phyloP scores from a whole-genome alignment of 768 basidiomycete species.

The Lactarius deliciosus region DNA sequence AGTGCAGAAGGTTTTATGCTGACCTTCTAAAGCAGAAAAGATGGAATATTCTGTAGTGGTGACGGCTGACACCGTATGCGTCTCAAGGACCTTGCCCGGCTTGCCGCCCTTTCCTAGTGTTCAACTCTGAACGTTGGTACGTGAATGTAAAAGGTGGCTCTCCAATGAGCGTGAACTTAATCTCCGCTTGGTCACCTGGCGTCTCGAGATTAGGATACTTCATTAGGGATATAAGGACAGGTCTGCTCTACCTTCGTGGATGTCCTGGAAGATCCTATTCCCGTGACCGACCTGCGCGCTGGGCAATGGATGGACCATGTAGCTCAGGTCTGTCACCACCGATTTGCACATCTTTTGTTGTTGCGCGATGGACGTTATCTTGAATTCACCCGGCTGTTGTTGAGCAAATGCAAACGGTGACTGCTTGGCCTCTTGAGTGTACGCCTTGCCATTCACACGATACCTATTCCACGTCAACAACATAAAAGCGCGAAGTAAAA shows the following conservation, averaged over 20 bases:
- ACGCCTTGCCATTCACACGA: slow-evolving; percentile 70
- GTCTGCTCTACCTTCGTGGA: slow-evolving; percentile 71
- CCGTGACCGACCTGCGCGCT: slow-evolving; percentile 89
- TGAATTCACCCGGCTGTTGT: slow-evolving; percentile 79
- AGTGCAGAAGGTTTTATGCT: slow-evolving; percentile 30
- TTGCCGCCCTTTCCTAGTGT: slow-evolving; percentile 67
- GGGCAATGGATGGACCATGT: slow-evolving; percentile 79
- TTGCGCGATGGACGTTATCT: slow-evolving; percentile 85
- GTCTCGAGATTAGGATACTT: slow-evolving; percentile 10
- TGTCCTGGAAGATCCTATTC: slow-evolving; percentile 75
- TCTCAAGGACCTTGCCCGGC: slow-evolving; percentile 80
- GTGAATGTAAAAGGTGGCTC: slow-evolving; percentile 97
- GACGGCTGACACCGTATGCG: slow-evolving; percentile 84
- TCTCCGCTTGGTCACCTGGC: slow-evolving; percentile 88
- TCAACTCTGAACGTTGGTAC: slow-evolving; percentile 80
- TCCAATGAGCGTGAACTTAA: slow-evolving; percentile 85
- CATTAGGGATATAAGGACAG: neutral
- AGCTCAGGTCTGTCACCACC: slow-evolving; percentile 68
- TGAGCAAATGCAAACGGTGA: slow-evolving; percentile 87
- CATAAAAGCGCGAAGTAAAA: slow-evolving; percentile 6
- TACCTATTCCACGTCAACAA: slow-evolving; percentile 52
- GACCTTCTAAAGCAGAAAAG: slow-evolving; percentile 88
- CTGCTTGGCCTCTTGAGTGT: slow-evolving; percentile 70
- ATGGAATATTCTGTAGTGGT: slow-evolving; percentile 80
- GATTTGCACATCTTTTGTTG: slow-evolving; percentile 92